These are phyloP conservation scores for Xylaria digitata DNA, from an alignment of 2,329 filamentous ascomycete species.

Conservation along the genomic window DNA sequence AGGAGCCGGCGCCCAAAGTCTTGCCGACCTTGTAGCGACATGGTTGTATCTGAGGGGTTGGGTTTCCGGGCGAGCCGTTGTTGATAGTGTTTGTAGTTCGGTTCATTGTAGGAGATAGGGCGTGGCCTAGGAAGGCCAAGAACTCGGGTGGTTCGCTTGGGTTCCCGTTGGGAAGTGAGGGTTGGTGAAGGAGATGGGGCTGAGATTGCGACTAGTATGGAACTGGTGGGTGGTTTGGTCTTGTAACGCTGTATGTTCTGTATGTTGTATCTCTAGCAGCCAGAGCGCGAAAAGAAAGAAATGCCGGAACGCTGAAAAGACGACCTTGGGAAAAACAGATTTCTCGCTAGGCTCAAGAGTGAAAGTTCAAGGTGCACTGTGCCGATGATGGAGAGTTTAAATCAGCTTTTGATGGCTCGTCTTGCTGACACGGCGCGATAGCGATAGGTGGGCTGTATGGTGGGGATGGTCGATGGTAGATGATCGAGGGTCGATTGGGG, in stretches of 20 bases:
- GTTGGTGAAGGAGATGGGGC: background rate
- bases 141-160: slow-evolving; percentile 10
- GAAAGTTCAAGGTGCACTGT: too few species aligned
- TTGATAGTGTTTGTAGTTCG: slow-evolving; percentile 42
- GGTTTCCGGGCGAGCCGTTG: slow-evolving; percentile 47
- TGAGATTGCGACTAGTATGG: slow-evolving; percentile 5
- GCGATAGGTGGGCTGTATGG: slow-evolving; percentile 9
- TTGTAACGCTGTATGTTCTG: background rate
- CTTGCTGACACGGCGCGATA: slow-evolving; percentile 18
- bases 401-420: too few species aligned
- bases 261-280: background rate
- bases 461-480: background rate
- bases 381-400: too few species aligned
- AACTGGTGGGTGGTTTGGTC: background rate
- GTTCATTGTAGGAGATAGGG: slow-evolving; percentile 40
- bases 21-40: slow-evolving; percentile 99
- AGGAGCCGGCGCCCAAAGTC: slow-evolving; percentile 94
- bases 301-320: slow-evolving; percentile 1
- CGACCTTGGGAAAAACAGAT: too few species aligned
- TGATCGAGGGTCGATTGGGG: too few species aligned
- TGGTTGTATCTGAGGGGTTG: slow-evolving; percentile 80
- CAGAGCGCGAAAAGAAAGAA: background rate
- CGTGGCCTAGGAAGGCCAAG: slow-evolving; percentile 3
- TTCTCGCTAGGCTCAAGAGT: background rate
- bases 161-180: background rate